Base-by-base conservation (phyloP, 1,284 basidiomycete genomes). In the Coriolopsis trogii region DNA sequence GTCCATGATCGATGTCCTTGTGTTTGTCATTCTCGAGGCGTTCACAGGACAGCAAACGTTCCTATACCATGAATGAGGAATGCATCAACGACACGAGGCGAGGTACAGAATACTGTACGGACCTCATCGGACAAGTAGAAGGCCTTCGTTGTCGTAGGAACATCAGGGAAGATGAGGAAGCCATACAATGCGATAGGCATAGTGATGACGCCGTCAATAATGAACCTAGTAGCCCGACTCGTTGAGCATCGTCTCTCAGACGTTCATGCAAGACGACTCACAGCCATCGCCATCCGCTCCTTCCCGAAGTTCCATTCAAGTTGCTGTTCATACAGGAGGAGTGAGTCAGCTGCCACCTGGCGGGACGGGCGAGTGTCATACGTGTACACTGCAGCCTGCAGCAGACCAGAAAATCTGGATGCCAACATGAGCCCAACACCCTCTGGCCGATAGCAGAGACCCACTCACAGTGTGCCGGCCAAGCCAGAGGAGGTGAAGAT, bases 271-370 rank as follows among this genome's bases (percentile, higher is more conserved):
- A 47, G 29, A 37, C n/a, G 1, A 70, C 80, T 59, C 66, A 85
- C 76, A 89, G 70, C 89, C 87, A 90, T 63, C 83, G 75, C 82
- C 85, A 90, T 15, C 85, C 85, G 55, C 80, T 83, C 8, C 83
- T 71, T 10, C 85, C 82, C 12, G 70, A 69, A 36, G 69, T 63
- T 2, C 85, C 87, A 49, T 83, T 79, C 51, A 90, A 71, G 62
- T 85, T 75, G 55, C 82, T 84, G 42, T 13, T 10, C 13, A 12
- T n/a, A 25, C 13, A 16, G 15, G 6, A 39, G 34, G 13, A n/a
- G 21, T 29, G n/a, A 6, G 13, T 49, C 40, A 53, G 39, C 23
- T 4, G 20, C 15, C 7, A n/a, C n/a, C n/a, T n/a, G 42, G 31
- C 0, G 2, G 41, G 7, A 15, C 8, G 21, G 12, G 13, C 2